Conservation (phyloP, 129 eudicot genomes). For the Centrapalus pauciflorus region DNA sequence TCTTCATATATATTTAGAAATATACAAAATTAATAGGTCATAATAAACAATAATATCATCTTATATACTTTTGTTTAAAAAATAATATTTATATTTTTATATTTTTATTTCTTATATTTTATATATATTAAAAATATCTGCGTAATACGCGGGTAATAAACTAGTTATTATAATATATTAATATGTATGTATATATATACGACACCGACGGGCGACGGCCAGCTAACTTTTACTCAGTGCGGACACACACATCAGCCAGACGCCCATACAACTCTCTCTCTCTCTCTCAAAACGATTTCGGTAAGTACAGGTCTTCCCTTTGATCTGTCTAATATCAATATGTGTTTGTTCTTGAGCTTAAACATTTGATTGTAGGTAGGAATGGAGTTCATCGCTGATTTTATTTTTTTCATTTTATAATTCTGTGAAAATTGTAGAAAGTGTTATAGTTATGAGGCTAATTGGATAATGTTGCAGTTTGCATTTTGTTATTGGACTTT, state of each 20-base stretch:
- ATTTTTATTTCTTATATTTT: too few relatives aligned
- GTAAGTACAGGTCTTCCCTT: constrained; percentile 5
- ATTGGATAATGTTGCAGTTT: too few relatives aligned
- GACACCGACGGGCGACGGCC: constrained; percentile 89
- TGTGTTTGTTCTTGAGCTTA: constrained; percentile 7
- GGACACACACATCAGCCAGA: constrained; percentile 10
- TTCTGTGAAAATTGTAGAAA: constrained; percentile 1
- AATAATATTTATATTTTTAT: too few relatives aligned
- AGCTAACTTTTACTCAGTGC: constrained; percentile 34
- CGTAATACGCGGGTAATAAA: too few relatives aligned
- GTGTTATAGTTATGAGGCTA: neutral
- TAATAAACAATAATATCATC: too few relatives aligned
- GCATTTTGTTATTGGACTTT: neutral
- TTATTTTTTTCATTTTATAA: neutral
- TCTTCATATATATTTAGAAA: too few relatives aligned
- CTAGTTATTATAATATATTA: too few relatives aligned
- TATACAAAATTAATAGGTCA: too few relatives aligned
- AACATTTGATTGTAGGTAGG: neutral
- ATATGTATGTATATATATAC: neutral
- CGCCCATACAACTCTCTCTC: neutral
- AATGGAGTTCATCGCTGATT: constrained; percentile 9
- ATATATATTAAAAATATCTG: too few relatives aligned
- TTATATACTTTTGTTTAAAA: too few relatives aligned
- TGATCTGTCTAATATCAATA: constrained; percentile 14
- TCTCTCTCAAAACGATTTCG: constrained; percentile 4